Evolutionary conservation across 2,329 filamentous ascomycete genomes (phyloP), one percentile per base, ranked within the genome.

Genomic region (Clonostachys byssicola): DNA sequence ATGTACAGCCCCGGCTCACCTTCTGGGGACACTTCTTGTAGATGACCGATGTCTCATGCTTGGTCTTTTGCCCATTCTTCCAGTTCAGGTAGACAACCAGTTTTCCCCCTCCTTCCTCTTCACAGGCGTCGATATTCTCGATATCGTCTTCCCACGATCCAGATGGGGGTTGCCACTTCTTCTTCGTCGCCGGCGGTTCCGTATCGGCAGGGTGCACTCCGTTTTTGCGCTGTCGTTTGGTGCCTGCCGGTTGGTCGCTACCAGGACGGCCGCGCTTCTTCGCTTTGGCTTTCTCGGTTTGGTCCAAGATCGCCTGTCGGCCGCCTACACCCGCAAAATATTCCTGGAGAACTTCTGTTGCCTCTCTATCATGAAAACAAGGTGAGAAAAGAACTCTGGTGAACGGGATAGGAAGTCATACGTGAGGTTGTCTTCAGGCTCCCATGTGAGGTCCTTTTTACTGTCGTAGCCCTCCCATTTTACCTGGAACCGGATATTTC

Each of bases 381-480:
- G 12, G 33, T 33, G 23, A 30, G 16, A 16, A 12, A 34, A 48
- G 42, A 51, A 48, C 45, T 33, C 17, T 36, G 6, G n/a, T 16
- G 9, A 12, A 44, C 20, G 23, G 14, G 3, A 13, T 18, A 18
- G 18, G 6, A 20, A 23, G 6, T 17, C 17, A 44, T 53, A 66
- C 65, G 52, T 40, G 7, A 67, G 55, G 49, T 91, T 92, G 12
- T 82, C 80, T 56, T 89, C 84, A 0, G 86, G 84, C 60, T 94
- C 89, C 88, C 88, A 92, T 0, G 89, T 94, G 57, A 80, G 67
- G 54, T 94, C 89, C 0, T 71, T 63, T 51, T 83, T 81, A 51
- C 83, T 78, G 0, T 88, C 80, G 51, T 85, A 94, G 4, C 88
- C 88, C 53, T 88, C 81, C 89, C 89, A 94, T 58, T 92, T 91